Base-by-base conservation (phyloP, 306 rosid species). In the Citrullus colocynthis region DNA sequence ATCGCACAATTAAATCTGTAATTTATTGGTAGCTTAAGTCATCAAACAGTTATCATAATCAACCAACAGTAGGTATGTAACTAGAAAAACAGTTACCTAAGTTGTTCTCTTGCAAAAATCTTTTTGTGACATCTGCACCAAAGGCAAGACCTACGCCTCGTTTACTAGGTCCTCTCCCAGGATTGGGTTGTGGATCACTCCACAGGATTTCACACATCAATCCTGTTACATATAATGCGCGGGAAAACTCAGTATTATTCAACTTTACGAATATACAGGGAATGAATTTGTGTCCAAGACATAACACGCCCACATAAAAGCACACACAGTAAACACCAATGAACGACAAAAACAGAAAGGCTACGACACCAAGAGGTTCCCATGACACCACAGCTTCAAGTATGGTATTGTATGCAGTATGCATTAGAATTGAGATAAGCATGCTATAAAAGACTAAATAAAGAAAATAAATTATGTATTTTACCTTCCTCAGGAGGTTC, bases 401-500 rank as follows among this genome's bases (percentile, higher is more conserved):
- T 9, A 73, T 24, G 10, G 9, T 73, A 9, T 14, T 13, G 1
- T 24, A 49, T 13, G 11, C 56, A 44, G 21, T 28, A 72, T 24
- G 54, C 74, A 73, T 24, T 71, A 71, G 2, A 73, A 16, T 49
- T 49, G 16, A 45, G 59, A 71, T 44, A 6, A 12, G 21, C 14
- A 73, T 8, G 42, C 36, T 41, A 45, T 21, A 51, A 45, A 42
- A 28, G 7, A 10, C 44, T 44, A 16, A 7, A 3, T 11, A n/a
- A 54, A 28, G 69, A 44, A 5, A 55, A 49, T 20, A 20, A 20
- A 71, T 20, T 17, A 8, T 30, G 75, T 52, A 75, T 80, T 88
- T 80, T 77, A 95, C 99, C 99, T 88, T 92, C 97, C 86, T 96
- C 99, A 0, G 99, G 99, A 70, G 99, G 99, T 88, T 96, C 99